These are phyloP conservation scores for Phytopythium mirpurense DNA, from an alignment of 352 stramenopile species.

Conservation along the genomic window DNA sequence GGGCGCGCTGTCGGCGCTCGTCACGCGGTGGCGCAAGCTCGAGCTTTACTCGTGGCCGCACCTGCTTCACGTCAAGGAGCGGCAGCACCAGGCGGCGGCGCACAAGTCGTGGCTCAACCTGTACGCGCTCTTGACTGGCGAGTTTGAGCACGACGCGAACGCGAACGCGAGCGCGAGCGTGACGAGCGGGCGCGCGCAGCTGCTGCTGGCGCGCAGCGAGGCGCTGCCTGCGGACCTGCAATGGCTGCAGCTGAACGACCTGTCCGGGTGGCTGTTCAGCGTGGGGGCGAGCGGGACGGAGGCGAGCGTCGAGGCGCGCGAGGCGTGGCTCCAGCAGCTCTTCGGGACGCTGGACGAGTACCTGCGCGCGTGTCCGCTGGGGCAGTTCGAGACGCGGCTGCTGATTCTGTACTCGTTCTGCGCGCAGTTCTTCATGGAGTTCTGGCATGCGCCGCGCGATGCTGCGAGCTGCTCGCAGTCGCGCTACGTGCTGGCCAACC, in stretches of 20 bases:
- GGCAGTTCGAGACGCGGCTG: conserved; percentile 90
- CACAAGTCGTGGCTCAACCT: conserved; percentile 87
- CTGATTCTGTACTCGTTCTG: conserved; percentile 89
- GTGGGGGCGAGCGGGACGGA: conserved; percentile 1
- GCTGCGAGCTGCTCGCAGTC: conserved; percentile 11
- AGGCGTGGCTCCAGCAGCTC: conserved; percentile 68
- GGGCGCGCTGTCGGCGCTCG: conserved; percentile 88
- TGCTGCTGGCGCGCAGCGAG: conserved; percentile 4
- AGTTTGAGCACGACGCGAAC: conserved; percentile 51
- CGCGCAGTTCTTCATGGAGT: conserved; percentile 77
- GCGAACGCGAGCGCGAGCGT: neutral
- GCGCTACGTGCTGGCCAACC: conserved; percentile 68
- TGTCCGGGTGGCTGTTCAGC: conserved; percentile 62
- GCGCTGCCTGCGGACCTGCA: conserved; percentile 22
- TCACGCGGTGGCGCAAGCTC: conserved; percentile 97
- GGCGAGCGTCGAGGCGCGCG: conserved; percentile 22
- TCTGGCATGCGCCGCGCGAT: conserved; percentile 22
- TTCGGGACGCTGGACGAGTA: conserved; percentile 92
- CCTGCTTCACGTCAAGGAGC: conserved; percentile 90
- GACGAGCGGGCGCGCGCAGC: no score
- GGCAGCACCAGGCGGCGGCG: conserved; percentile 60
- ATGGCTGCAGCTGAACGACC: conserved; percentile 62
- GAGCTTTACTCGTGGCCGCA: conserved; percentile 97
- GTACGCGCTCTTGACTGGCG: conserved; percentile 81
- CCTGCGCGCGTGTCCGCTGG: conserved; percentile 82